Percentiles rank a stretch among this genome's conserved stretches.
phyloP scores from a whole-genome alignment of 108 stramenopile genomes.

The Licmophora abbreviata region DNA sequence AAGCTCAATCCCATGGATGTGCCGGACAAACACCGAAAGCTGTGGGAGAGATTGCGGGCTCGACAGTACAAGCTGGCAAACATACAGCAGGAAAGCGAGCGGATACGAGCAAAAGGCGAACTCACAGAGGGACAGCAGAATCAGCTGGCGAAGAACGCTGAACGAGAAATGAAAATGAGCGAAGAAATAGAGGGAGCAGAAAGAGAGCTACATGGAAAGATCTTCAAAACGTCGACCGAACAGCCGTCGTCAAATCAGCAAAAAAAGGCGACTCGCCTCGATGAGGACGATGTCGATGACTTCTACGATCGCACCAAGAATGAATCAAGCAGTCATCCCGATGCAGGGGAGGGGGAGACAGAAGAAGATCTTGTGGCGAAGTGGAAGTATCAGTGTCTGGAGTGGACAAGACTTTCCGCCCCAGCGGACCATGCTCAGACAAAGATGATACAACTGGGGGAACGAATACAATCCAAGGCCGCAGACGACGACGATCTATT shows the following conservation, averaged over 20 bases:
- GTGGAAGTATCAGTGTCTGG: conserved; percentile 16
- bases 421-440: conserved; percentile 1
- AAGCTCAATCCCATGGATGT: conserved; percentile 30
- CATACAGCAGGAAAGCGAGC: conserved; percentile 49
- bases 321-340: neutral
- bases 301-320: conserved; percentile 45
- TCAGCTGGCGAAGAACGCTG: conserved; percentile 43
- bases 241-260: neutral
- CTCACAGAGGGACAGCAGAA: conserved; percentile 60
- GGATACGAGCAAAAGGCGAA: conserved; percentile 59
- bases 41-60: conserved; percentile 36
- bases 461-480: conserved; percentile 14
- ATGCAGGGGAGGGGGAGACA: conserved; percentile 22
- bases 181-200: conserved; percentile 32
- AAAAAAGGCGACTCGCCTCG: neutral
- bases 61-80: conserved; percentile 46
- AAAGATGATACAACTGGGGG: conserved; percentile 9
- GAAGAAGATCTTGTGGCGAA: conserved; percentile 25
- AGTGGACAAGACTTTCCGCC: neutral
- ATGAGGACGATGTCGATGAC: conserved; percentile 47
- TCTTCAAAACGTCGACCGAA: neutral
- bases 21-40: conserved; percentile 42
- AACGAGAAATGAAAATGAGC: conserved; percentile 31
- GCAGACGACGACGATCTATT: conserved; percentile 48
- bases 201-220: conserved; percentile 27